phyloP scores from a whole-genome alignment of 192 early-diverging fungal species.

The Podila verticillata region DNA sequence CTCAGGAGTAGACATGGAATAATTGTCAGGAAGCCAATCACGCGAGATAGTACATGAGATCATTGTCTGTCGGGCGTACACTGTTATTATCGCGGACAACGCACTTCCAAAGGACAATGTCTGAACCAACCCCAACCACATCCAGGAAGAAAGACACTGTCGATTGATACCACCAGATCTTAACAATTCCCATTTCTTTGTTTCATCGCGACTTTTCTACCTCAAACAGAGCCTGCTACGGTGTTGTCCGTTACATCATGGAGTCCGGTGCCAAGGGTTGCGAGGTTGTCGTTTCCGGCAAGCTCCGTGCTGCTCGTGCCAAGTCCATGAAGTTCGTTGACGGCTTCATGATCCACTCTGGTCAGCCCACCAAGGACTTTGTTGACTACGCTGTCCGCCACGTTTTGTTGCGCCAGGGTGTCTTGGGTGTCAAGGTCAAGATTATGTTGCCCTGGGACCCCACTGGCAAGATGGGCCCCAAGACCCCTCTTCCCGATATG shows the following conservation, averaged over 20 bases:
- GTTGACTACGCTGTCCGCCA: slow-evolving; percentile 97
- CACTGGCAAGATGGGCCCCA: slow-evolving; percentile 92
- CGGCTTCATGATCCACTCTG: slow-evolving; percentile 99
- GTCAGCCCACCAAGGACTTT: slow-evolving; percentile 95
- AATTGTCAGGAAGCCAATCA: no score
- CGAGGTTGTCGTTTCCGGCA: slow-evolving; percentile 99
- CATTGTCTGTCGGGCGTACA: no score
- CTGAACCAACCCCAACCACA: no score
- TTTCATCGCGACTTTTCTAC: not conserved
- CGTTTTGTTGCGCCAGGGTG: slow-evolving; percentile 98
- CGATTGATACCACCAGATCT: no score
- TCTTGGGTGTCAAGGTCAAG: slow-evolving; percentile 99
- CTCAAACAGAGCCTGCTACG: slow-evolving; percentile 85
- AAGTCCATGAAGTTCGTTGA: slow-evolving; percentile 99
- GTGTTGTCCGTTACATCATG: slow-evolving; percentile 99
- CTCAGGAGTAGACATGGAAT: no score
- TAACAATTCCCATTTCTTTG: not conserved
- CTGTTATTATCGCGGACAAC: no score
- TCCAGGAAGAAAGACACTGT: no score
- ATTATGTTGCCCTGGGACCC: slow-evolving; percentile 96
- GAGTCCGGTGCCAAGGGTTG: slow-evolving; percentile 99
- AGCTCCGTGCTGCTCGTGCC: slow-evolving; percentile 99
- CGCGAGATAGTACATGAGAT: no score
- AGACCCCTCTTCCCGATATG: slow-evolving; percentile 94
- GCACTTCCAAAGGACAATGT: no score